phyloP scores from a whole-genome alignment of 176 grass and related monocot genomes.

The Raddia distichophylla region DNA sequence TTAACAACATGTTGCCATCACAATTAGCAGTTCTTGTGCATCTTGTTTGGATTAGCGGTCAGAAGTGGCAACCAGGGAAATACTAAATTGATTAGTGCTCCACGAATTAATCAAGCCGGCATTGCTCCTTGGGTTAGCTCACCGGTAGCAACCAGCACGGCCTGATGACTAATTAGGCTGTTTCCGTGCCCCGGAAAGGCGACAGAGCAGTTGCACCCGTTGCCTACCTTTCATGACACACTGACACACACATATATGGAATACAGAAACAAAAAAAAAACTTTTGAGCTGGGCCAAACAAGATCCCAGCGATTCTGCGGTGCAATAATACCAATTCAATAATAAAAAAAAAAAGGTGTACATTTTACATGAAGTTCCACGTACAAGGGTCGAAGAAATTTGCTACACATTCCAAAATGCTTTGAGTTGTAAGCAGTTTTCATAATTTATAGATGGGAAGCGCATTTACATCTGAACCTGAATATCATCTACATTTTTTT shows the following conservation, averaged over 20 bases:
- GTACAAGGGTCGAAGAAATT: not conserved
- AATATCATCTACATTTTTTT: too few relatives aligned
- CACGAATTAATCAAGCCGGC: not conserved
- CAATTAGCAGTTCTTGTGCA: not conserved
- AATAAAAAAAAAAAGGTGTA: not conserved
- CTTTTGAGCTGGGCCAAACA: not conserved
- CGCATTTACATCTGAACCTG: too few relatives aligned
- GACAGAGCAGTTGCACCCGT: constrained; percentile 23
- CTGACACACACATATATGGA: not conserved
- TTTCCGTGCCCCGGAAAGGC: constrained; percentile 5
- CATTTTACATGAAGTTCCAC: not conserved
- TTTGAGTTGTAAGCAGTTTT: too few relatives aligned
- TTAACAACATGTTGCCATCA: too few relatives aligned
- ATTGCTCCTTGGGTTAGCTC: constrained; percentile 22
- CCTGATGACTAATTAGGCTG: not conserved
- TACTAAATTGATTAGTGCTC: not conserved
- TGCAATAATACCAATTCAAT: not conserved
- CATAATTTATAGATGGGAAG: too few relatives aligned
- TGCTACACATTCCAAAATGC: too few relatives aligned
- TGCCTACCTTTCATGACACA: not conserved
- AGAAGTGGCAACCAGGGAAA: not conserved
- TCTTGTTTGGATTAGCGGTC: not conserved
- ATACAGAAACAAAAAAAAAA: too few relatives aligned
- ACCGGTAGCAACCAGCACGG: not conserved
- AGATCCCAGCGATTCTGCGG: not conserved